Evolutionary conservation across 345 rosid species (phyloP), one percentile per base, ranked within the genome.

Genomic region (Salix suchowensis): DNA sequence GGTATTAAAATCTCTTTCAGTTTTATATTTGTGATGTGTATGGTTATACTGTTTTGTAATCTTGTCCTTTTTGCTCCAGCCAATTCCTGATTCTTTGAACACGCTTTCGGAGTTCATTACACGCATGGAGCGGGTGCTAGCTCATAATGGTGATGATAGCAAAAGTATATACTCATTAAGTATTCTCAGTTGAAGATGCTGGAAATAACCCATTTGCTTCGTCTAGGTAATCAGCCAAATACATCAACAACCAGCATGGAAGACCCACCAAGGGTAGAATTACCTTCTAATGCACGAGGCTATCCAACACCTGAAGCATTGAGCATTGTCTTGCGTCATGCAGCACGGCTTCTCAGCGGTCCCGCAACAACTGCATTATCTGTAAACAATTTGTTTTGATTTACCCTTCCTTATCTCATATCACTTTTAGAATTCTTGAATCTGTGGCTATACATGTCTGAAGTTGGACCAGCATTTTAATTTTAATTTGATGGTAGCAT

Each of bases 11-110:
- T 65, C 62, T 67, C 52, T 12, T 28, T 36, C 67, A 46, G n/a
- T 46, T 60, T 37, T 69, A 11, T 67, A 23, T 39, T 66, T 78
- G 18, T 46, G 32, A 14, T 18, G 30, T 42, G 39, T 70, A 26
- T 36, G 58, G 23, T 13, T 23, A 34, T 40, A 72, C 64, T 28
- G 40, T 74, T 75, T 68, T 15, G 30, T 39, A n/a, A 32, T 37
- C 5, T 26, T 44, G 12, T 69, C 42, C 11, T 52, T 67, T 69
- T 46, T 74, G 75, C 76, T 84, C 70, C 90, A 96, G 98, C 96
- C 98, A 64, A 90, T 92, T 72, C 97, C 95, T 3, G 94, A 93
- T 87, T 91, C 98, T 32, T 65, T 96, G 80, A 89, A 77, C 74
- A 92, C 97, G 19, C 82, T 93, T 73, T 70, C 85, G 23, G 99